A percentile compares a stretch with the other conserved stretches of the same genome.
Evolutionary conservation across 768 basidiomycete genomes (phyloP).

Genomic region (Leccinum olivaceopallidum): DNA sequence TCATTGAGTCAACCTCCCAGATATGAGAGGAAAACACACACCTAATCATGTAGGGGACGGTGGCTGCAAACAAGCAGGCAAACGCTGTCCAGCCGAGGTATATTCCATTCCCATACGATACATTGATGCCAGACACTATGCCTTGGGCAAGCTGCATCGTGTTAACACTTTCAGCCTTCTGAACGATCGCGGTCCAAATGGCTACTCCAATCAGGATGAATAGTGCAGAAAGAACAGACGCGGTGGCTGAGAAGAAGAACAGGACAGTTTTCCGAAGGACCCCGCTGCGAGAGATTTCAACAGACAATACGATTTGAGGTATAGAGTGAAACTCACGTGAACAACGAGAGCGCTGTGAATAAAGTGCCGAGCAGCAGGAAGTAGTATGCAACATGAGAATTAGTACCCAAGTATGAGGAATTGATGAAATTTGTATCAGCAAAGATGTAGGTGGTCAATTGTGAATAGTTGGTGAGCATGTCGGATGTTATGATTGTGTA

Average conservation of each 20-base stretch:
- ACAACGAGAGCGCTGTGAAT: slow-evolving; percentile 59
- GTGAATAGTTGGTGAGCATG: slow-evolving; percentile 64
- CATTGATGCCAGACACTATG: slow-evolving; percentile 58
- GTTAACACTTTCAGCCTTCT: slow-evolving; percentile 63
- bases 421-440: slow-evolving; percentile 54
- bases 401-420: slow-evolving; percentile 59
- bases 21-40: slow-evolving; percentile 34
- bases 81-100: slow-evolving; percentile 77
- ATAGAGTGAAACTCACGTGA: slow-evolving; percentile 52
- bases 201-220: slow-evolving; percentile 68
- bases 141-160: slow-evolving; percentile 41
- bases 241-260: slow-evolving; percentile 66
- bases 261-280: slow-evolving; percentile 61
- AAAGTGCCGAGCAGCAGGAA: slow-evolving; percentile 73
- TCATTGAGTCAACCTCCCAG: background rate
- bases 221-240: slow-evolving; percentile 59
- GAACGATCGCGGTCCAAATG: slow-evolving; percentile 78
- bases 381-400: slow-evolving; percentile 73
- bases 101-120: slow-evolving; percentile 62
- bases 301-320: background rate
- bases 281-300: slow-evolving; percentile 47
- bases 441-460: slow-evolving; percentile 54
- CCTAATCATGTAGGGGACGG: slow-evolving; percentile 79
- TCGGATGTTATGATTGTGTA: slow-evolving; percentile 63
- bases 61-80: slow-evolving; percentile 60